These are phyloP conservation scores for Russula foetens DNA, from an alignment of 768 basidiomycete genomes.

Conservation along the genomic window DNA sequence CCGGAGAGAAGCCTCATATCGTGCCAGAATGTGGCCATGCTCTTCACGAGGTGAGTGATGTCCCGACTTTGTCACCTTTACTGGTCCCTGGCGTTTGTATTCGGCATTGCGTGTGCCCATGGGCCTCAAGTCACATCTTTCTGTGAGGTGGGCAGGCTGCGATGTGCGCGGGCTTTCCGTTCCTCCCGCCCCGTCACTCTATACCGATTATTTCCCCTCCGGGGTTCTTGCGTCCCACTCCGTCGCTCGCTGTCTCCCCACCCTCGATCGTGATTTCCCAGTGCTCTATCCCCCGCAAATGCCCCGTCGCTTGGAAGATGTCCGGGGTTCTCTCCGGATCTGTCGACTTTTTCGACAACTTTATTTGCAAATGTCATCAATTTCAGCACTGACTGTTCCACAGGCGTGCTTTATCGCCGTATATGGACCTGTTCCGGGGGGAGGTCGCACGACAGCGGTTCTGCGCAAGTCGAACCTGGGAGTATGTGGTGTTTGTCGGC, in stretches of 20 bases:
- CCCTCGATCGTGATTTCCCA: background rate
- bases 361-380: background rate
- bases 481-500: constrained; percentile 93
- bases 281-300: background rate
- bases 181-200: background rate
- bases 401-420: constrained; percentile 96
- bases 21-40: constrained; percentile 97
- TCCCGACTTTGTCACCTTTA: background rate
- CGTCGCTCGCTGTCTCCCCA: background rate
- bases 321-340: background rate
- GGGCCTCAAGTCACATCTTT: background rate
- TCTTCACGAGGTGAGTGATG: constrained; percentile 70
- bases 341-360: background rate
- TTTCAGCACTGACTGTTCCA: background rate
- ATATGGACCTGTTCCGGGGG: constrained; percentile 77
- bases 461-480: constrained; percentile 76
- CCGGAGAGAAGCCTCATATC: constrained; percentile 96
- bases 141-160: background rate
- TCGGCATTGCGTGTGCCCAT: constrained; percentile 3
- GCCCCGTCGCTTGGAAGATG: background rate
- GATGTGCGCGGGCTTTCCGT: background rate
- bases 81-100: background rate
- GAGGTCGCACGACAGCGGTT: constrained; percentile 40
- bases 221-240: background rate
- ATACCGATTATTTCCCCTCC: background rate